Evolutionary conservation across 768 basidiomycete genomes (phyloP), one percentile per base, ranked within the genome.

Genomic region (Suillus lakei): DNA sequence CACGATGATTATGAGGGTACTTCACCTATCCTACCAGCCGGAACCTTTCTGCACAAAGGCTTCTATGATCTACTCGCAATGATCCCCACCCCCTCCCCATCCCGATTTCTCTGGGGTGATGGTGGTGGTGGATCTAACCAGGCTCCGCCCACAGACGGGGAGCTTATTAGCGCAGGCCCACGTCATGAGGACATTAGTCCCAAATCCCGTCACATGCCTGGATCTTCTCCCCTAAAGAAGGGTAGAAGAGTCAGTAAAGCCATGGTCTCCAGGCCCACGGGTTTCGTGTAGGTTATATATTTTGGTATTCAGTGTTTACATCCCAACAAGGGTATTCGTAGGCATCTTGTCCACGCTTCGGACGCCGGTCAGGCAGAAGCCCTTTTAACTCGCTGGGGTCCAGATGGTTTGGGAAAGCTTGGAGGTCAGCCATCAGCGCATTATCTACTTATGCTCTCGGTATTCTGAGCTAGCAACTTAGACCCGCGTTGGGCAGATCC

Each of bases 331-430:
- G 36, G 26, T 12, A 30, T 41, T 41, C 28, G 60, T 73, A 96
- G 94, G 61, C 95, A 97, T 80, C 84, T 95, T 68, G 89, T 95
- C 12, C 95, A 96, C 79, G 94, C 95, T 36, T 95, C 92, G 64
- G 92, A 95, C 78, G 92, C 91, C 15, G 92, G 92, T 79, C 92
- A 96, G 74, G 87, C 92, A 39, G 92, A 93, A 76, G 94, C 91
- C 30, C 83, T 96, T 66, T 88, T 96, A 58, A 89, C 86, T 69
- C 86, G 93, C 63, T 96, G 95, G 94, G 91, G 91, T 43, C 91
- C 91, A 53, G 95, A 96, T 78, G 90, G 93, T 46, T 79, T 93
- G 76, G 93, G 93, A 65, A 96, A 96, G 78, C 80, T 96, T 60
- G 93, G 91, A 81, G 91, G 94, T 94, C 72, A 79, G 88, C 61